Percentiles rank a stretch among this genome's conserved stretches.
phyloP scores from a whole-genome alignment of 2,329 filamentous ascomycete genomes.

The Akanthomyces lecanii region DNA sequence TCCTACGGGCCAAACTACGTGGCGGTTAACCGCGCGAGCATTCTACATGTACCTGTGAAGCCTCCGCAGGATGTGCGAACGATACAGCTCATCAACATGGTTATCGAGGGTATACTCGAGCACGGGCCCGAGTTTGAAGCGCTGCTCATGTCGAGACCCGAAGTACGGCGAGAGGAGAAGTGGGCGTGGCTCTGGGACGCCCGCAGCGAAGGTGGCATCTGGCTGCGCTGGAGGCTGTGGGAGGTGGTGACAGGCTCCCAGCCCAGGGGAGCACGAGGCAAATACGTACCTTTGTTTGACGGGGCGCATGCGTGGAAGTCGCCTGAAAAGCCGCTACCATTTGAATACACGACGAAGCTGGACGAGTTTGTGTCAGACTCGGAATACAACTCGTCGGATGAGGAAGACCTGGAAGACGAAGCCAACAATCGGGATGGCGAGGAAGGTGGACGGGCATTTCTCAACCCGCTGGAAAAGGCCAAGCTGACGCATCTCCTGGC shows the following conservation, averaged over 20 bases:
- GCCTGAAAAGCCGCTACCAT: conserved; percentile 68
- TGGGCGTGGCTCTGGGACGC: conserved; percentile 96
- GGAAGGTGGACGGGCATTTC: conserved; percentile 56
- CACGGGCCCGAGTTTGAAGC: conserved; percentile 88
- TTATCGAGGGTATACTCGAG: conserved; percentile 72
- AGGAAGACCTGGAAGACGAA: conserved; percentile 67
- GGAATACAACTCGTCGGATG: conserved; percentile 82
- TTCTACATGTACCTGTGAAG: conserved; percentile 67
- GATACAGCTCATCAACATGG: conserved; percentile 80
- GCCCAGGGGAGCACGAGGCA: conserved; percentile 41
- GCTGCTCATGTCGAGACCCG: conserved; percentile 78
- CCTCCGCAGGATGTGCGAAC: conserved; percentile 74
- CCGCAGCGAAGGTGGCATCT: conserved; percentile 72
- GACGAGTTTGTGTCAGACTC: conserved; percentile 78
- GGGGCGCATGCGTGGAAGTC: conserved; percentile 72
- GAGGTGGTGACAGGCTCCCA: conserved; percentile 69
- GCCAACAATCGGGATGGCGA: conserved; percentile 38
- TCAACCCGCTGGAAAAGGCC: conserved; percentile 79
- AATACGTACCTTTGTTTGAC: conserved; percentile 67
- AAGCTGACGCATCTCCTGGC: conserved; percentile 81
- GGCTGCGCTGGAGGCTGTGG: conserved; percentile 92
- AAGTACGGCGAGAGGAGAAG: conserved; percentile 80
- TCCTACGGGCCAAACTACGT: conserved; percentile 53
- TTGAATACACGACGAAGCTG: conserved; percentile 73
- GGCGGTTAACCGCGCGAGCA: conserved; percentile 40